Base-by-base conservation (phyloP, 73 alveolate species). In the Paramecium biaurelia region DNA sequence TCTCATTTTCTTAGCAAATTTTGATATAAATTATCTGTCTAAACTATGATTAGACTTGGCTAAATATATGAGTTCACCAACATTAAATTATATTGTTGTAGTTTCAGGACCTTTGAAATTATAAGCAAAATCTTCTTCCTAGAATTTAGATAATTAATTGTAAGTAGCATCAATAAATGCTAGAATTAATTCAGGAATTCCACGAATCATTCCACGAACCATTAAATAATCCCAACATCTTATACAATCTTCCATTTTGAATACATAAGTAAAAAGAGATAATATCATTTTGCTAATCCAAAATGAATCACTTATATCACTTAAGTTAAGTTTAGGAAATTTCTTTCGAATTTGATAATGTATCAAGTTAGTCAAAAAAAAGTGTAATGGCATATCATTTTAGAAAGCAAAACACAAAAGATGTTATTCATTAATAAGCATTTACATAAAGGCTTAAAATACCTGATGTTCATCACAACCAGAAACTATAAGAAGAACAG, bases 391-490 rank as follows among this genome's bases (percentile, higher is more conserved):
- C 90, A 41, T 42, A 8, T 24, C 90, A 42, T 79, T 21, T 12
- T 23, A 6, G 32, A 11, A 79, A 79, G 30, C 30, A 34, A 79
- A 79, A 79, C 32, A 79, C 14, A 42, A n/a, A 4, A 79, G 23
- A 45, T 79, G 90, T 63, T 76, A 0, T 43, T 79, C 90, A 43
- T 26, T 26, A 41, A 43, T 42, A 23, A 79, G 70, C 74, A 79
- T 18, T 41, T 79, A 23, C 49, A 23, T 26, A 30, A 89, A 45
- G 42, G 49, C 47, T 70, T 70, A 34, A 43, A 70, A 89, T 8
- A 43, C 79, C 4, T 59, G 49, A 30, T 47, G 56, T 43, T 88
- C 93, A 23, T 88, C 93, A 42, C 89, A 76, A 37, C 93, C 93
- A 1, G 89, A 68, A 18, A 70, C 93, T 70, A 88, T 32, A 12